Conservation (phyloP, 805 yeast species). For the Candida namnaoensis region DNA sequence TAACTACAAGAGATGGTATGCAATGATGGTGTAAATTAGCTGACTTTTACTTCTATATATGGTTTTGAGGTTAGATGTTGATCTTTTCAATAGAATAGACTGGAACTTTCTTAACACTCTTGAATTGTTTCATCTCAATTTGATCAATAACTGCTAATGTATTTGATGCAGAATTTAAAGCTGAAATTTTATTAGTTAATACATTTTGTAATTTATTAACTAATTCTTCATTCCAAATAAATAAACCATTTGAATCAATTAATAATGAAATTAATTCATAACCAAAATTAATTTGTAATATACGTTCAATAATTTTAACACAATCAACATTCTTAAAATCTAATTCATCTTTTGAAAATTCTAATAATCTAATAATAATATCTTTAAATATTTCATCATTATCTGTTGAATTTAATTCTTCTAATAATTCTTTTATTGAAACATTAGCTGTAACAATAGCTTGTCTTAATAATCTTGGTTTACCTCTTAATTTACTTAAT, state of each 20-base stretch:
- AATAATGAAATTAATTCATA: constrained; percentile 56
- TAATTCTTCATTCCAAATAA: constrained; percentile 50
- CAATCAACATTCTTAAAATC: constrained; percentile 16
- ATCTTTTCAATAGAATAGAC: constrained; percentile 45
- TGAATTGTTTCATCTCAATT: constrained; percentile 18
- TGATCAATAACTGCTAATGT: constrained; percentile 16
- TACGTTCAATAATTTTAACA: constrained; percentile 34
- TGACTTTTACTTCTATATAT: too few relatives aligned
- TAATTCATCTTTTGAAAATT: constrained; percentile 39
- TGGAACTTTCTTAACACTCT: constrained; percentile 37
- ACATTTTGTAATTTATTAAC: constrained; percentile 34
- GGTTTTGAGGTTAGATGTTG: constrained; percentile 2
- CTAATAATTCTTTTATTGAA: constrained; percentile 52
- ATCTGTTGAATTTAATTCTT: constrained; percentile 46
- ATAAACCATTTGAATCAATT: constrained; percentile 66
- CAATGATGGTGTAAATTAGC: too few relatives aligned
- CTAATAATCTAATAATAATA: constrained; percentile 53
- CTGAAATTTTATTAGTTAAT: constrained; percentile 38
- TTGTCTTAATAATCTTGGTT: constrained; percentile 66
- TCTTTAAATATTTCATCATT: constrained; percentile 63
- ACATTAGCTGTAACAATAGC: constrained; percentile 74
- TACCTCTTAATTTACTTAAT: constrained; percentile 39
- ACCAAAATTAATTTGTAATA: constrained; percentile 39
- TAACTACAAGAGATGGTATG: too few relatives aligned
- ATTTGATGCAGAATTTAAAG: constrained; percentile 30